Evolutionary conservation across 352 stramenopile species (phyloP), one percentile per base, ranked within the genome.

Genomic region (Phytopythium litorale): DNA sequence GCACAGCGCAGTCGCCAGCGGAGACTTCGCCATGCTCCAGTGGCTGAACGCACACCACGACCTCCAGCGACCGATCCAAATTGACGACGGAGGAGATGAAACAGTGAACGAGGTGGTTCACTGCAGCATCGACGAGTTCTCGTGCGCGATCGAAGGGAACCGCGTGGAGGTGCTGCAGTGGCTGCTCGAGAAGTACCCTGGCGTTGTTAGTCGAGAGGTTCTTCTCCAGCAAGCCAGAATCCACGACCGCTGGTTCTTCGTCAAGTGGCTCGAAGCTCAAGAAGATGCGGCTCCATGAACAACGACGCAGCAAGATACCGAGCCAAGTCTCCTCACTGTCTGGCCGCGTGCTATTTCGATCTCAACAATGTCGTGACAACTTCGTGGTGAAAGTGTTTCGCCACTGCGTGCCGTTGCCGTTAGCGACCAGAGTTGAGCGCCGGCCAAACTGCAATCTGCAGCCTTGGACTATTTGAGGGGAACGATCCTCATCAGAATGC

Each of bases 221-320:
- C 25, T 56, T 1, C 49, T 25, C 38, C 13, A 56, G 16, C 49
- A 40, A 11, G 49, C 49, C 23, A 37, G 21, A 9, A 37, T 54
- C 30, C 48, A 23, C 11, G 21, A 18, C 13, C 48, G 48, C 48
- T 54, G 48, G 48, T 37, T 16, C 21, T 37, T 54, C 19, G 21
- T 54, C 48, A 54, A 54, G 23, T 37, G 48, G 48, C 21, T 54
- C 48, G 48, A 54, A 89, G 65, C 81, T 95, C 51, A 89, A 85
- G 35, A 40, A 40, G 35, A 16, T 7, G 7, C 28, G 7, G 28
- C 28, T 32, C 5, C 28, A 32, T 32, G 28, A 32, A 32, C 28
- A 32, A 32, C 7, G 28, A 32, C 7, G 28, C 28, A 32, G 28
- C 3, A 32, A 32, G 28, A 32, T 32, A 32, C 28, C 28, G 28